phyloP scores from a whole-genome alignment of 2,329 filamentous ascomycete genomes.

The Rutstroemia sydowiana region DNA sequence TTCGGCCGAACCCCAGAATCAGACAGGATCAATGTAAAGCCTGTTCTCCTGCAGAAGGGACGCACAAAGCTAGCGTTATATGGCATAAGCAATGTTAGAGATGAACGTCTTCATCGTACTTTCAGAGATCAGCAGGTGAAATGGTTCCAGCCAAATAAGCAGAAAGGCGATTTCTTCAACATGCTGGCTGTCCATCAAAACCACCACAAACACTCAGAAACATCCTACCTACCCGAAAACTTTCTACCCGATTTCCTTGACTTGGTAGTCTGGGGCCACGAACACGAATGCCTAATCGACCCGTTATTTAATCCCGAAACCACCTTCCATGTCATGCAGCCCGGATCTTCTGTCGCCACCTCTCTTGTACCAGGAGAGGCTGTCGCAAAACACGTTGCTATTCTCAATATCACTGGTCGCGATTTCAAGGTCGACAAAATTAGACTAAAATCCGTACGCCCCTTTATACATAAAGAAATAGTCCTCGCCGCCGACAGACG shows the following conservation, averaged over 20 bases:
- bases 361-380: slow-evolving; percentile 87
- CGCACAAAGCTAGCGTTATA: slow-evolving; percentile 87
- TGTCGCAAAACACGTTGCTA: slow-evolving; percentile 81
- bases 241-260: slow-evolving; percentile 89
- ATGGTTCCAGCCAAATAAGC: slow-evolving; percentile 77
- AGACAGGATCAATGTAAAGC: slow-evolving; percentile 89
- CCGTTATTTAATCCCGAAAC: slow-evolving; percentile 78
- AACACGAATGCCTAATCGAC: slow-evolving; percentile 91
- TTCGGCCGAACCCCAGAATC: slow-evolving; percentile 87
- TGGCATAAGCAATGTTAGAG: slow-evolving; percentile 90
- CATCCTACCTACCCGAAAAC: slow-evolving; percentile 88
- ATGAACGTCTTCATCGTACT: slow-evolving; percentile 88
- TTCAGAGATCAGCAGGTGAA: slow-evolving; percentile 91
- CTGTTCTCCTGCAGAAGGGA: slow-evolving; percentile 88
- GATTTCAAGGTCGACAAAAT: slow-evolving; percentile 76
- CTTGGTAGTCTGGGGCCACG: slow-evolving; percentile 91
- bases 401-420: slow-evolving; percentile 75
- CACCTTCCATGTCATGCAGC: slow-evolving; percentile 93
- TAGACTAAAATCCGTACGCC: slow-evolving; percentile 78
- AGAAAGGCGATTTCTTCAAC: slow-evolving; percentile 91
- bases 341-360: slow-evolving; percentile 91
- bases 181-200: slow-evolving; percentile 94
- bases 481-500: slow-evolving; percentile 66
- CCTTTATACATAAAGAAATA: slow-evolving; percentile 82
- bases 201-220: slow-evolving; percentile 84